A percentile compares a stretch with the other conserved stretches of the same genome.
These are phyloP conservation scores for Marchantia polymorpha DNA, from an alignment of 225 moss, liverwort and hornwort species.

Conservation along the genomic window DNA sequence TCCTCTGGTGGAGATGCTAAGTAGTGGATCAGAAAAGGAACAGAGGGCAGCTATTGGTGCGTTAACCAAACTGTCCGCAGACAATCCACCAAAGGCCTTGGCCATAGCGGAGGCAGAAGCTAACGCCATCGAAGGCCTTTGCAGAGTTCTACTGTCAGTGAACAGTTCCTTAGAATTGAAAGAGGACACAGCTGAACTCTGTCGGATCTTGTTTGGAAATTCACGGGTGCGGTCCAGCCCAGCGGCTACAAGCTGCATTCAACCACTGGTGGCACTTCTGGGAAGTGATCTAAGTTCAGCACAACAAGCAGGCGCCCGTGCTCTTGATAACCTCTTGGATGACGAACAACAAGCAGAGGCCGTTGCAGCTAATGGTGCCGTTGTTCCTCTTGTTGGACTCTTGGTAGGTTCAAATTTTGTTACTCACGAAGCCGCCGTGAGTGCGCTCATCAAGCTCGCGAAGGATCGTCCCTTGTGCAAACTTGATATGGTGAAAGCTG, in stretches of 20 bases:
- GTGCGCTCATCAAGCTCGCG: constrained; percentile 92
- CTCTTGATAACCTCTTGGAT: constrained; percentile 86
- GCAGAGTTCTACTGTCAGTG: constrained; percentile 78
- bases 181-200: constrained; percentile 87
- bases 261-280: constrained; percentile 82
- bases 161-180: constrained; percentile 85
- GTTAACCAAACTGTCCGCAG: constrained; percentile 74
- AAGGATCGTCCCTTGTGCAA: constrained; percentile 97
- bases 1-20: constrained; percentile 94
- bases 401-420: constrained; percentile 67
- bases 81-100: constrained; percentile 92
- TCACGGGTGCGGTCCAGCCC: constrained; percentile 84
- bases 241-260: constrained; percentile 90
- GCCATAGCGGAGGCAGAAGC: constrained; percentile 98
- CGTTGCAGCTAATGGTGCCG: constrained; percentile 95
- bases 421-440: constrained; percentile 89
- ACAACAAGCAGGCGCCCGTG: constrained; percentile 92
- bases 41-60: constrained; percentile 93
- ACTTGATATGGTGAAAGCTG: constrained; percentile 98
- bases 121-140: constrained; percentile 91
- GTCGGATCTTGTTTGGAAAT: constrained; percentile 87
- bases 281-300: constrained; percentile 73
- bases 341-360: constrained; percentile 99
- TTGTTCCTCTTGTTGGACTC: constrained; percentile 84
- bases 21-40: constrained; percentile 87